Conservation (phyloP, 2,329 filamentous ascomycete species). For the Grosmannia penicillata region DNA sequence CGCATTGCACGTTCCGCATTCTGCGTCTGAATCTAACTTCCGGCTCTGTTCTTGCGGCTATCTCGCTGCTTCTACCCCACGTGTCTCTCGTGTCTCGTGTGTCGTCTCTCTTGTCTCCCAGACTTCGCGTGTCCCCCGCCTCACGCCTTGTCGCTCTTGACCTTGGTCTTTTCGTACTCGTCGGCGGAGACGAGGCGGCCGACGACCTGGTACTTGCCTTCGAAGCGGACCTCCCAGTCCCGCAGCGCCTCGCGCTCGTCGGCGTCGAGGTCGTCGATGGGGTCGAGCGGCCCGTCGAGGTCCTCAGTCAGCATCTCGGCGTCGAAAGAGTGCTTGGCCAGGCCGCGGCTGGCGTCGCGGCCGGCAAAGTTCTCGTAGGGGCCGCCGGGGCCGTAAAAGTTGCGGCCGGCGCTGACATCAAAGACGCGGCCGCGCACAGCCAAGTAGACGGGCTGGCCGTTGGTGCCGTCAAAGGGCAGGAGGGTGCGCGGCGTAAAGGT, state of each 20-base stretch:
- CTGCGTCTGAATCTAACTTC: too few species aligned
- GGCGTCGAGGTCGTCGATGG: slow-evolving; percentile 51
- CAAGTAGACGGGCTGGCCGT: slow-evolving; percentile 65
- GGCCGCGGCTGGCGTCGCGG: slow-evolving; percentile 71
- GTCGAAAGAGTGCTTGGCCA: slow-evolving; percentile 88
- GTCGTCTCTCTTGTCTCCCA: neutral
- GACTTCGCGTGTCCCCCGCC: too few species aligned
- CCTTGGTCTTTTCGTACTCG: slow-evolving; percentile 17
- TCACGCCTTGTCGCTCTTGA: neutral
- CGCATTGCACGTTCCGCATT: neutral
- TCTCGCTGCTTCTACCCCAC: neutral
- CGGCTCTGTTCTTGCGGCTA: too few species aligned
- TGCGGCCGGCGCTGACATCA: slow-evolving; percentile 71
- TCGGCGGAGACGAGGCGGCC: slow-evolving; percentile 57
- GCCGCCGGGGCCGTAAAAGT: slow-evolving; percentile 93
- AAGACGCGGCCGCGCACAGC: slow-evolving; percentile 87
- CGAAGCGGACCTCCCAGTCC: slow-evolving; percentile 89
- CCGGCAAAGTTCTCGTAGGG: slow-evolving; percentile 96
- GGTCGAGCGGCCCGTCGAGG: slow-evolving; percentile 69
- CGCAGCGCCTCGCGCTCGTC: slow-evolving; percentile 72
- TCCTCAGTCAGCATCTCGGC: slow-evolving; percentile 90
- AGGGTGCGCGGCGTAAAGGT: slow-evolving; percentile 67
- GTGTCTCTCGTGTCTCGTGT: neutral
- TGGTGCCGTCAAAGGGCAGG: slow-evolving; percentile 69
- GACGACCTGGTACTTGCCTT: slow-evolving; percentile 90